Evolutionary conservation across 352 stramenopile genomes (phyloP), one percentile per base, ranked within the genome.

Genomic region (Globisporangium echinulatum): DNA sequence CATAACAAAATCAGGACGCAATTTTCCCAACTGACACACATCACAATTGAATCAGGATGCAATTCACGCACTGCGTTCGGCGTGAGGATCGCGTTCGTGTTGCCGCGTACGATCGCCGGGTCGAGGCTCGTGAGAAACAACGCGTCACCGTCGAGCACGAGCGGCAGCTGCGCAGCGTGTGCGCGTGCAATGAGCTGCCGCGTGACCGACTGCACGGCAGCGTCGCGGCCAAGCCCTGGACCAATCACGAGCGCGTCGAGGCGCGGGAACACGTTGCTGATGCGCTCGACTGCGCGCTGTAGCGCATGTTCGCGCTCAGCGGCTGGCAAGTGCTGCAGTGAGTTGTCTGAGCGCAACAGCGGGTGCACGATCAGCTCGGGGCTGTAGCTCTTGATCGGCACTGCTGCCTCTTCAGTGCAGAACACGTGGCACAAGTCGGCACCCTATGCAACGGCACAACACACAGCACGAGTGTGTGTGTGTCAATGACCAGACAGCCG

Each of bases 351-450:
- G n/a, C 64, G 76, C 52, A 95, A 67, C 10, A 91, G 64, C 50
- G 85, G 85, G 36, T 95, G 85, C 15, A 98, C 96, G 72, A 99
- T 98, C 19, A 99, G 81, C 74, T 98, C 96, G 0, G 96, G 96
- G 60, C 87, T 97, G 78, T 99, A 99, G 62, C 83, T 97, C 71
- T 99, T 99, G 75, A 99, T 98, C 4, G 96, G 92, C 19, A 97
- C 73, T n/a, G 90, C 75, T 0, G 97, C 97, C 62, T 98, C 90
- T 52, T 94, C 65, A 4, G 96, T 91, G 65, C 92, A 98, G 61
- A 99, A 98, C 13, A 99, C 74, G 62, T 96, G 97, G 40, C 87
- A 92, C 62, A 99, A 71, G 77, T 99, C 97, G 14, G 94, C 94
- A 5, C 97, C 97, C 55, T 90, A 61, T 17, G 25, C 25, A 33